These are phyloP conservation scores for Hyphodiscus sp. DNA, from an alignment of 2,329 filamentous ascomycete genomes.

Conservation along the genomic window DNA sequence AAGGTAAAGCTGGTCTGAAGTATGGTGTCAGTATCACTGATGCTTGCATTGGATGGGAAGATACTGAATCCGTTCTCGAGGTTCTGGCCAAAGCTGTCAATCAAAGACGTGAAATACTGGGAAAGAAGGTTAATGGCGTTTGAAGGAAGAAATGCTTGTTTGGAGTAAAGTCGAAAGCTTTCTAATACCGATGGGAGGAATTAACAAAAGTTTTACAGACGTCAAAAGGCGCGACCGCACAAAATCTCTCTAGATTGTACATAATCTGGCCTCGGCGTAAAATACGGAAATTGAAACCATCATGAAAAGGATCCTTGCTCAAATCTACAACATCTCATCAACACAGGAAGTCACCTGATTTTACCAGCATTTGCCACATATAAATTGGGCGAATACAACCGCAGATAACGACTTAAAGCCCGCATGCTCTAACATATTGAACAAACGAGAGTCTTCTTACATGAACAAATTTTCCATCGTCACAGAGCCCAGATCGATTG, in stretches of 20 bases:
- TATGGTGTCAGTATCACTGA: slow-evolving; percentile 97
- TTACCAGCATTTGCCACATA: too few species aligned
- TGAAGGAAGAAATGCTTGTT: background rate
- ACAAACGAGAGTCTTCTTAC: too few species aligned
- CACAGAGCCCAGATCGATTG: too few species aligned
- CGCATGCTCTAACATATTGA: too few species aligned
- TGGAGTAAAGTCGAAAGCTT: background rate
- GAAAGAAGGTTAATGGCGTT: background rate
- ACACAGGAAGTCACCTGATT: too few species aligned
- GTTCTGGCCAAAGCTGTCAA: slow-evolving; percentile 74
- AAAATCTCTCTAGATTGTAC: background rate
- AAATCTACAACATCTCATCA: too few species aligned
- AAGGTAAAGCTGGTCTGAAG: slow-evolving; percentile 78
- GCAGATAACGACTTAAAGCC: too few species aligned
- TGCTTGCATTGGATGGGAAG: slow-evolving; percentile 92
- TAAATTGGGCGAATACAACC: too few species aligned
- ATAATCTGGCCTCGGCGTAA: background rate
- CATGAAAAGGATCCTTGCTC: background rate
- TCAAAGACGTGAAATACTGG: slow-evolving; percentile 52
- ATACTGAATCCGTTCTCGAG: slow-evolving; percentile 74
- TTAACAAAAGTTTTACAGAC: background rate
- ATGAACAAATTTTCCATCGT: too few species aligned
- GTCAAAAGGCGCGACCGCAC: background rate
- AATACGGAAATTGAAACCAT: background rate
- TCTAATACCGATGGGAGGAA: background rate